phyloP scores from a whole-genome alignment of 2,329 filamentous ascomycete species.

The Phaeoacremonium minimum region DNA sequence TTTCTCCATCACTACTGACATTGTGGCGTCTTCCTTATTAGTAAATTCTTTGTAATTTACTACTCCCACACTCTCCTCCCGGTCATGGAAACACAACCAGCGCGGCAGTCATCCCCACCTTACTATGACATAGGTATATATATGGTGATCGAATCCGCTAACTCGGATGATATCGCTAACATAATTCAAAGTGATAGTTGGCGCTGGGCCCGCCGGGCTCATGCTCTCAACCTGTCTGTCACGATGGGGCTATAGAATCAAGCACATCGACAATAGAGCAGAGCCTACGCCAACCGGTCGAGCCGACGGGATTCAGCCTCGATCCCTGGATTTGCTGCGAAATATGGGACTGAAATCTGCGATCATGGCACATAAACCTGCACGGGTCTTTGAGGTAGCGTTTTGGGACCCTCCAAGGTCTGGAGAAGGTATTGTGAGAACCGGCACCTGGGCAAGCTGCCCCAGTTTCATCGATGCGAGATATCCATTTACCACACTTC shows the following conservation, averaged over 20 bases:
- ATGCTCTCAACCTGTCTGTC: slow-evolving; percentile 84
- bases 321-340: slow-evolving; percentile 78
- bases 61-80: no score
- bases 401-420: slow-evolving; percentile 64
- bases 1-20: no score
- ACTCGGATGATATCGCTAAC: no score
- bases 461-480: slow-evolving; percentile 75
- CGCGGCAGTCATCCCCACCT: slow-evolving; percentile 6
- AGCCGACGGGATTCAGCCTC: slow-evolving; percentile 87
- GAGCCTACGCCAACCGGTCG: slow-evolving; percentile 82
- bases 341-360: slow-evolving; percentile 87
- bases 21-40: no score
- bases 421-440: slow-evolving; percentile 56
- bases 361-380: slow-evolving; percentile 84
- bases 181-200: slow-evolving; percentile 71
- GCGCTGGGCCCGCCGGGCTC: slow-evolving; percentile 83
- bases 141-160: slow-evolving; percentile 4
- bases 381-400: slow-evolving; percentile 75
- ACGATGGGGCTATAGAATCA: slow-evolving; percentile 91
- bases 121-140: slow-evolving; percentile 14
- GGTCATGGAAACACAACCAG: slow-evolving; percentile 10
- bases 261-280: slow-evolving; percentile 87
- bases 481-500: slow-evolving; percentile 65
- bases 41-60: no score
- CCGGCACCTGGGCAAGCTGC: slow-evolving; percentile 80